Evolutionary conservation across 805 yeast species (phyloP), one percentile per base, ranked within the genome.

Genomic region (Yarrowia sp.): DNA sequence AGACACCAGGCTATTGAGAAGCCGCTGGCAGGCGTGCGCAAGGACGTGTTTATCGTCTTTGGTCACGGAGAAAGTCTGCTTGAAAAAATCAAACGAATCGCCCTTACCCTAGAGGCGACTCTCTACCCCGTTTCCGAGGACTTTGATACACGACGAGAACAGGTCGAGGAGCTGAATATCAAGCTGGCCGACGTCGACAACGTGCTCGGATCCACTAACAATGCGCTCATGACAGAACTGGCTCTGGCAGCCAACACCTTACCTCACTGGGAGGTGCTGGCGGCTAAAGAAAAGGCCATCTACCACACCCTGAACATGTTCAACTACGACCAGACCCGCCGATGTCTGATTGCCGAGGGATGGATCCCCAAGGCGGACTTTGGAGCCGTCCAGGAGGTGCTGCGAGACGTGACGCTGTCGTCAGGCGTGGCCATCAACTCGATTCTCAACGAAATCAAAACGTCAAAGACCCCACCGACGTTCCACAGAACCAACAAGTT

Each of bases 331-430:
- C 91, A 87, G 70, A 81, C 89, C 1, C 87, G 97, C 79, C 84
- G 89, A 74, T 91, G 97, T 36, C 82, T 95, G 70, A 86, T 93
- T 64, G 97, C 94, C n/a, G 98, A 95, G 81, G 99, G 98, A 19
- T 95, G 99, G 99, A 81, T 91, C 15, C 98, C 99, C 45, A 82
- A 86, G 15, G 86, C 85, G 70, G 95, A 90, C 70, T 79, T 93
- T 41, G 82, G 83, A 2, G 72, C 79, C 8, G 84, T 94, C 65
- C 87, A 87, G 69, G 78, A 81, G 38, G 84, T 91, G 0, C 79
- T 94, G 70, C 85, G 88, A 72, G 87, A 85, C 49, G 84, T 87
- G 67, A 85, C 89, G 36, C 86, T 85, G 72, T 69, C 80, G 65
- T 78, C 82, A 15, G 79, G 81, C 19, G 74, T 77, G 16, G 75